Percentiles rank a stretch among this genome's conserved stretches.
phyloP scores from a whole-genome alignment of 345 rosid genomes.

The Citrus sp. region DNA sequence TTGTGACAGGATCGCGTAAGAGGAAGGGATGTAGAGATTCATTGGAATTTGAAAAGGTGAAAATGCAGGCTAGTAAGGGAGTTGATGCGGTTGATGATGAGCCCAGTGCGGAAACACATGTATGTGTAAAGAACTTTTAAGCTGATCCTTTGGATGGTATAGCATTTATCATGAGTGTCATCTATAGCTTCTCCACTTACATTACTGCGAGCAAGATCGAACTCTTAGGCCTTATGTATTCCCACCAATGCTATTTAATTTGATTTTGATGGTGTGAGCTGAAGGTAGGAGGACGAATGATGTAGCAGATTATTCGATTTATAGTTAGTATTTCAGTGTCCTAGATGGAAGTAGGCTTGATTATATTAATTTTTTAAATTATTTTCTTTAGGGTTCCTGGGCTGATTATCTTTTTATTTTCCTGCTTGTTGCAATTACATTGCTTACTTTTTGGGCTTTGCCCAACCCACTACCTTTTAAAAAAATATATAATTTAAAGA shows the following conservation, averaged over 20 bases:
- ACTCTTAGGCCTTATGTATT: neutral
- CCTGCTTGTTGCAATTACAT: neutral
- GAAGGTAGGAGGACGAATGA: neutral
- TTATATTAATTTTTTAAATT: neutral
- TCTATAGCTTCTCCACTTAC: neutral
- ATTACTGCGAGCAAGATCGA: neutral
- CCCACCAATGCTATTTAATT: neutral
- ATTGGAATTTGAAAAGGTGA: conserved; percentile 29
- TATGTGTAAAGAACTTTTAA: conserved; percentile 20
- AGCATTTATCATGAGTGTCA: neutral
- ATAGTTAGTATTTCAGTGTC: neutral
- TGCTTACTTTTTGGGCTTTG: neutral
- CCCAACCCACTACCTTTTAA: too few relatives aligned
- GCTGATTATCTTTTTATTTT: neutral
- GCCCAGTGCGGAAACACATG: conserved; percentile 37
- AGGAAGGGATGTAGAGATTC: conserved; percentile 48
- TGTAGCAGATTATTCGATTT: neutral
- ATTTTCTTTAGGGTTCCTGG: neutral
- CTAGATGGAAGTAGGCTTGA: neutral
- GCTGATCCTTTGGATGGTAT: neutral
- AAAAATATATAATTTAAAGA: too few relatives aligned
- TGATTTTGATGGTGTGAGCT: neutral
- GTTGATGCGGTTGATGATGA: conserved; percentile 16
- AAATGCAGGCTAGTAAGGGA: conserved; percentile 29
- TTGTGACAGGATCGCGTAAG: conserved; percentile 46